Evolutionary conservation across 2,329 filamentous ascomycete genomes (phyloP), one percentile per base, ranked within the genome.

Genomic region (Pseudocercospora vitis): DNA sequence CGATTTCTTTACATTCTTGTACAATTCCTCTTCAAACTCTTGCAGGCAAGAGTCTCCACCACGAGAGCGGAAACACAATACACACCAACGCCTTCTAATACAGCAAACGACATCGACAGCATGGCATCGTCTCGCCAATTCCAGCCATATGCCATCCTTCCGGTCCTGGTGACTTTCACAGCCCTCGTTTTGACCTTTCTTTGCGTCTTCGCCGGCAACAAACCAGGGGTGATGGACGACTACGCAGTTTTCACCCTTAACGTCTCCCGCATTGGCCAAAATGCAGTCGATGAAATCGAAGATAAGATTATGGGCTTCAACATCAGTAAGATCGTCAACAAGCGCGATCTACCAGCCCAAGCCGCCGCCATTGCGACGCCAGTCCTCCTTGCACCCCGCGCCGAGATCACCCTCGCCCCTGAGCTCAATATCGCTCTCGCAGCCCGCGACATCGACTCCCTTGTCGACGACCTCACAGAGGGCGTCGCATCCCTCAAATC

Each of bases 141-240:
- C 19, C 55, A 59, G 18, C 55, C 52, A 24, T 52, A 48, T 33
- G 60, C 60, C 11, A 55, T 66, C 49, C 53, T 67, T 7, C 61
- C 64, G 8, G 58, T 67, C 40, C 55, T 65, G 44, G 76, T 78
- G 57, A 75, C 78, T 56, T 73, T 79, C 19, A 76, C 74, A 24
- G 80, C 81, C 3, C 78, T 85, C 33, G 74, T 85, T 16, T 75
- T 86, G 37, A 76, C 77, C 14, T 76, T 85, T 60, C 73, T 85
- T 7, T 83, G 79, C 64, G 73, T 86, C 54, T 84, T 84, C 61
- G 82, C 83, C 1, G 83, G 83, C 31, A 75, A 78, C 31, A 81
- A 80, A 62, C 73, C 71, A 48, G 73, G 72, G 12, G 78, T 84
- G 61, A 76, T 86, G 69, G 76, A 83, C 54, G 71, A 78, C 45